Base-by-base conservation (phyloP, 306 rosid species). In the cucumber (Cucumis sativus) region DNA sequence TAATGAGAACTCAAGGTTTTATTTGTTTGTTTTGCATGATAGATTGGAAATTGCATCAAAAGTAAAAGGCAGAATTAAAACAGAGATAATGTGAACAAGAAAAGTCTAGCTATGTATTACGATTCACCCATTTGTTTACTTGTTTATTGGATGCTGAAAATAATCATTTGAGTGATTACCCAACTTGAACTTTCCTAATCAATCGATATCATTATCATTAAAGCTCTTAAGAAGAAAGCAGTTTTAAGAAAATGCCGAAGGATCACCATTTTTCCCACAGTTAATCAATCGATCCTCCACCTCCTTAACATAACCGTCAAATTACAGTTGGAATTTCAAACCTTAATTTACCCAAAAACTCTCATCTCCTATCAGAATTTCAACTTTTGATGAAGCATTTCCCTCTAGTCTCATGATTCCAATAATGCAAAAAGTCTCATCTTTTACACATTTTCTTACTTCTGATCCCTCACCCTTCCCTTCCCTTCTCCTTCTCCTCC, bases 381-480 rank as follows among this genome's bases (percentile, higher is more conserved):
- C 3, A 71, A 45, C 21, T 71, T 45, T 8, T 71, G 18, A 70
- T n/a, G 5, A 35, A 68, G 5, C 6, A 33, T 43, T 56, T 6
- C 56, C 20, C 76, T 39, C 10, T 14, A 11, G 1, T 71, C 15
- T 23, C n/a, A 71, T 45, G 75, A 45, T 43, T 69, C 56, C 57
- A n/a, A 71, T 8, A 25, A 25, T 71, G 76, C 41, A 39, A 8
- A 71, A 71, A 49, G 6, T 16, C 37, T 71, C 59, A n/a, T 47
- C 76, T 71, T 23, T 71, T 54, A 1, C 60, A 45, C 41, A 47
- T 25, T 25, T 49, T 4, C 60, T 71, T 1, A 45, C 58, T 49
- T 71, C 76, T 1, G 76, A 71, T 25, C 76, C 76, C 21, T 71
- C 76, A 1, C 76, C 76, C 15, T 71, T 25, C 76, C 76, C 76